phyloP scores from a whole-genome alignment of 106 monocot genomes.

The Dendrobium officinale region DNA sequence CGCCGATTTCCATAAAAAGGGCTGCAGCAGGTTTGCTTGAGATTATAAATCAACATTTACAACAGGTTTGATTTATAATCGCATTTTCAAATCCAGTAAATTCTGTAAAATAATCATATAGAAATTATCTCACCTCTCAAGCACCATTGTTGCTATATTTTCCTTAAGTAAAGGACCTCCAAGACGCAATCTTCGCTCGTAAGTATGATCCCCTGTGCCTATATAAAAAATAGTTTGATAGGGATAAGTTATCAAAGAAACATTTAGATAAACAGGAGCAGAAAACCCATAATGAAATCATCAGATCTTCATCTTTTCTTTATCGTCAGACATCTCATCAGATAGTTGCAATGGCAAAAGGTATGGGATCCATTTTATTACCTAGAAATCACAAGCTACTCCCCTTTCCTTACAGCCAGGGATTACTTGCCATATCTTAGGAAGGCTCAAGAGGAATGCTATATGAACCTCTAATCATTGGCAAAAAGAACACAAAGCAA shows the following conservation, averaged over 20 bases:
- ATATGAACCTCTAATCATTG: not conserved
- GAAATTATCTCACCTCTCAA: slow-evolving; percentile 63
- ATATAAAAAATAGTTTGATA: not conserved
- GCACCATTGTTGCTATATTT: slow-evolving; percentile 98
- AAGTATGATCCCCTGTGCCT: slow-evolving; percentile 98
- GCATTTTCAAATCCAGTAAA: not conserved
- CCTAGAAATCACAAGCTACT: not conserved
- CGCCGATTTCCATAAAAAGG: slow-evolving; percentile 93
- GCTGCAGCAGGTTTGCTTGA: slow-evolving; percentile 58
- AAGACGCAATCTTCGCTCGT: slow-evolving; percentile 84
- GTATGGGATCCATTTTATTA: not conserved
- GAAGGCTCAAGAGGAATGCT: not conserved
- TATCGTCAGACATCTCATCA: not conserved
- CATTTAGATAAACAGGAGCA: not conserved
- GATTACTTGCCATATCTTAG: not conserved
- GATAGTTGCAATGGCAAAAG: not conserved
- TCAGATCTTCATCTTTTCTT: not conserved
- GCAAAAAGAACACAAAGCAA: not conserved
- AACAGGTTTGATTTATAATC: slow-evolving; percentile 4
- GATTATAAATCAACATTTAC: slow-evolving; percentile 24
- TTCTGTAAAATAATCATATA: not conserved
- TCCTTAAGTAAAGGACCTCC: slow-evolving; percentile 90
- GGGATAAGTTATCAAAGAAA: not conserved
- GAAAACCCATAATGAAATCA: not conserved
- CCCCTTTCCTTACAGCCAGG: not conserved